Evolutionary conservation across 768 basidiomycete species (phyloP).

Genomic region (Dioszegia crocea): DNA sequence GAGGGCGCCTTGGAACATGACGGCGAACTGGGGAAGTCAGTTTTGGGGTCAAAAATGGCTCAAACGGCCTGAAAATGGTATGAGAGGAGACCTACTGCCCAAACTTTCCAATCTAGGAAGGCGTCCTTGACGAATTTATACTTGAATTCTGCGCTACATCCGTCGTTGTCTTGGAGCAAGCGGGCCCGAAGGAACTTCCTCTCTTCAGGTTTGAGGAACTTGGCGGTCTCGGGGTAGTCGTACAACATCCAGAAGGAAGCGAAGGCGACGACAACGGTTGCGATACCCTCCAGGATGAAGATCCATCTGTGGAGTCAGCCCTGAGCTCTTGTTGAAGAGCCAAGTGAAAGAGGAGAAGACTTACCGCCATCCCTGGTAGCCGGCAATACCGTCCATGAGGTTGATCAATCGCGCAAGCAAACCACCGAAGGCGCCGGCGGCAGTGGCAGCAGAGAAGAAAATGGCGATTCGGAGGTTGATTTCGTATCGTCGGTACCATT

Average conservation of each 20-base stretch:
- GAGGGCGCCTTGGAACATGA: slow-evolving; percentile 28
- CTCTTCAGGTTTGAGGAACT: slow-evolving; percentile 68
- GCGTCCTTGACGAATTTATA: slow-evolving; percentile 30
- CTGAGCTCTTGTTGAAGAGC: too few relatives aligned
- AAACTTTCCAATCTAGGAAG: slow-evolving; percentile 28
- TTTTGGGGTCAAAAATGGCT: too few relatives aligned
- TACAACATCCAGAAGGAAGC: slow-evolving; percentile 72
- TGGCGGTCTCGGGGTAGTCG: slow-evolving; percentile 78
- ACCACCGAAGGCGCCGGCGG: slow-evolving; percentile 60
- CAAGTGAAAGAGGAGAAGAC: slow-evolving; percentile 53
- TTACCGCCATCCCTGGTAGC: slow-evolving; percentile 57
- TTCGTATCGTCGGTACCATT: slow-evolving; percentile 65
- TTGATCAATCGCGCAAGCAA: slow-evolving; percentile 58
- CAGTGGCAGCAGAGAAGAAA: slow-evolving; percentile 73
- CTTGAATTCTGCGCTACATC: slow-evolving; percentile 27
- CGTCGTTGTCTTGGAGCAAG: slow-evolving; percentile 29
- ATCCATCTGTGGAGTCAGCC: slow-evolving; percentile 15
- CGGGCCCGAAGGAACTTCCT: slow-evolving; percentile 13
- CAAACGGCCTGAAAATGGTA: too few relatives aligned
- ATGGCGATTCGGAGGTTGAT: slow-evolving; percentile 67
- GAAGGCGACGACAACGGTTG: slow-evolving; percentile 24
- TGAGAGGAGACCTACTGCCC: slow-evolving; percentile 5
- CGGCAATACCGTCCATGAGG: slow-evolving; percentile 58
- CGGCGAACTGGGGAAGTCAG: slow-evolving; percentile 2
- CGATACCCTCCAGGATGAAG: slow-evolving; percentile 21